Percentiles rank a stretch among this genome's conserved stretches.
Evolutionary conservation across 2,329 filamentous ascomycete genomes (phyloP).

Genomic region (Xylaria sp.): DNA sequence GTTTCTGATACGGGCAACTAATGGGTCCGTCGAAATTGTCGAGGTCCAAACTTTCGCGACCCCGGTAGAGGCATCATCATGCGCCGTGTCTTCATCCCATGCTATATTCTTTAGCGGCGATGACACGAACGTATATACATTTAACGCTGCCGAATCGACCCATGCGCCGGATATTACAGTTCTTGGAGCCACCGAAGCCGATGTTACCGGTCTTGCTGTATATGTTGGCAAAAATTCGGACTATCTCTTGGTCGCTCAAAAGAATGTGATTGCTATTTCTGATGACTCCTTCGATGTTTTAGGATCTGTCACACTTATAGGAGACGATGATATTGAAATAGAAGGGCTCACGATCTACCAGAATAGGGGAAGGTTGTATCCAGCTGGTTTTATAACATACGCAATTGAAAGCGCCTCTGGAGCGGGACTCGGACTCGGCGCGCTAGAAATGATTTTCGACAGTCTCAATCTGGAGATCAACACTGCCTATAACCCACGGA

Average conservation of each 20-base stretch:
- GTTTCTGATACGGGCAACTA: constrained; percentile 50
- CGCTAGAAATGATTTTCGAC: constrained; percentile 50
- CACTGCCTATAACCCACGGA: constrained; percentile 52
- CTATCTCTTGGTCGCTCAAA: constrained; percentile 55
- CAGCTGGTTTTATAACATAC: constrained; percentile 53
- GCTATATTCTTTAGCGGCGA: constrained; percentile 55
- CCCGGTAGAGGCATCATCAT: constrained; percentile 55
- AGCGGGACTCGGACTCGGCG: constrained; percentile 53
- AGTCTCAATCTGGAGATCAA: constrained; percentile 50
- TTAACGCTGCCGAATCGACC: constrained; percentile 54
- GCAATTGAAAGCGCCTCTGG: constrained; percentile 54
- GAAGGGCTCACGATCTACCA: constrained; percentile 57
- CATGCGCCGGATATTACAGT: constrained; percentile 49
- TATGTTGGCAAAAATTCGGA: constrained; percentile 52
- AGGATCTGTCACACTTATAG: constrained; percentile 52
- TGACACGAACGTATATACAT: constrained; percentile 51
- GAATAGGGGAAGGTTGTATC: constrained; percentile 48
- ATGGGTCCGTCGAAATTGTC: constrained; percentile 49
- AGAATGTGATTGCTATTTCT: constrained; percentile 54
- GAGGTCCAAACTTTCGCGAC: constrained; percentile 57
- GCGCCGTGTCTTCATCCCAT: constrained; percentile 52
- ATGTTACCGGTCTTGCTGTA: constrained; percentile 55
- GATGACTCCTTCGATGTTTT: constrained; percentile 49
- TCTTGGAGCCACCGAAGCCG: constrained; percentile 51
- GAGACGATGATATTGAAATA: constrained; percentile 54